Percentiles rank a stretch among this genome's conserved stretches.
These are phyloP conservation scores for Westerdykella aurantiaca DNA, from an alignment of 2,329 filamentous ascomycete genomes.

Conservation along the genomic window DNA sequence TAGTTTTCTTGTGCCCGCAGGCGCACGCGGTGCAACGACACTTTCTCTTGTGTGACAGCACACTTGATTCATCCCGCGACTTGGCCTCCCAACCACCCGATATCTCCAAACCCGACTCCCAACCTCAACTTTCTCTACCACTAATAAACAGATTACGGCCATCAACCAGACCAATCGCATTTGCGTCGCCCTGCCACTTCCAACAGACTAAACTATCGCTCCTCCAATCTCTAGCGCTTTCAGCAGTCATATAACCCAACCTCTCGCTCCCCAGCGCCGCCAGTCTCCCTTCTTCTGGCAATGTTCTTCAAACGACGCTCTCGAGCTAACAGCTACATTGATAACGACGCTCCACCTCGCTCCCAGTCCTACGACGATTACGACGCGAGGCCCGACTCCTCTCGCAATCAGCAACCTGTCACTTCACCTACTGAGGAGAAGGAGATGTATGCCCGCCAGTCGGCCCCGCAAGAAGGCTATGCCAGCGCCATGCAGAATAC, in stretches of 20 bases:
- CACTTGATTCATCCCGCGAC: not conserved
- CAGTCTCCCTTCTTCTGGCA: constrained; percentile 22
- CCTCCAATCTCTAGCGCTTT: not conserved
- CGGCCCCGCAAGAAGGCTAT: constrained; percentile 38
- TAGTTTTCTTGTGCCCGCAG: no score
- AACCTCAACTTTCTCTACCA: not conserved
- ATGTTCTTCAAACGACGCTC: constrained; percentile 49
- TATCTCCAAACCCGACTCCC: not conserved
- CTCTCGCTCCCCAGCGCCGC: constrained; percentile 12
- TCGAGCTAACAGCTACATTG: constrained; percentile 45
- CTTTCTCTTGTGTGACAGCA: not conserved
- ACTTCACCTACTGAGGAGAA: constrained; percentile 24
- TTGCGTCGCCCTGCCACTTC: not conserved
- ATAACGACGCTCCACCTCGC: constrained; percentile 41
- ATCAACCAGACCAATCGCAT: not conserved
- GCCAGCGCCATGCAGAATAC: constrained; percentile 6
- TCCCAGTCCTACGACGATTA: constrained; percentile 37
- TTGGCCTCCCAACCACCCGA: not conserved
- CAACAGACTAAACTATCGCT: not conserved
- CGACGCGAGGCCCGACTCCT: constrained; percentile 36
- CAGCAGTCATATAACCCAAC: constrained; percentile 19
- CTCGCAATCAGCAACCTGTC: constrained; percentile 30
- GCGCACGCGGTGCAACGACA: no score
- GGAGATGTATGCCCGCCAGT: constrained; percentile 43
- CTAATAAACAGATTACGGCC: not conserved